These are phyloP conservation scores for Ceriops tagal DNA, from an alignment of 345 rosid species.

Conservation along the genomic window DNA sequence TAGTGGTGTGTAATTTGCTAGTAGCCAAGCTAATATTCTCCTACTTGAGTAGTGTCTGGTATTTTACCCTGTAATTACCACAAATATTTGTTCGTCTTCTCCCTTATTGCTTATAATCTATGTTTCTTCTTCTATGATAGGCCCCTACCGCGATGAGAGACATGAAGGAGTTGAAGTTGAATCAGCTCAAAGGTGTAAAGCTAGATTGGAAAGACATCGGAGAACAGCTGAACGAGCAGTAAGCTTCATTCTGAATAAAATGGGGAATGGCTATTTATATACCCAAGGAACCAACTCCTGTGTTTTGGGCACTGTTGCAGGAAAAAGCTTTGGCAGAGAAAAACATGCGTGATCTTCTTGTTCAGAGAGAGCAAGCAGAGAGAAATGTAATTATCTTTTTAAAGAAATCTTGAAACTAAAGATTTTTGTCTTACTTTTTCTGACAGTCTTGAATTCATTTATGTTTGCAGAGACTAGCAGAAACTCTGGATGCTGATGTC, in stretches of 20 bases:
- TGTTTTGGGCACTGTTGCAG: conserved; percentile 38
- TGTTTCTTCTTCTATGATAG: conserved; percentile 19
- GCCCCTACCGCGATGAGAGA: conserved; percentile 27
- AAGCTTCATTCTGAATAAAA: conserved; percentile 3
- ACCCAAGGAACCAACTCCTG: conserved; percentile 1
- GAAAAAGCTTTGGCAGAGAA: conserved; percentile 96
- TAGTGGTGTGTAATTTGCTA: conserved; percentile 37
- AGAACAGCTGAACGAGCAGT: conserved; percentile 96
- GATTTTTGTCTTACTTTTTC: background rate
- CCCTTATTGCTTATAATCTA: conserved; percentile 13
- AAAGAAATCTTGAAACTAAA: conserved; percentile 1
- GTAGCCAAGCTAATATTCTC: background rate
- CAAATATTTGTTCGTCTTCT: conserved; percentile 1
- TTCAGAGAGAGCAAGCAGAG: conserved; percentile 89
- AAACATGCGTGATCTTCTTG: conserved; percentile 85
- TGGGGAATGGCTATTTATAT: background rate
- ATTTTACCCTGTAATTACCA: background rate
- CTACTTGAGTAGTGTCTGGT: background rate
- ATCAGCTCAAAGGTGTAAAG: conserved; percentile 92
- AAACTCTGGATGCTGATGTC: conserved; percentile 83
- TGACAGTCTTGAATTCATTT: conserved; percentile 18
- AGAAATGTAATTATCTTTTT: conserved; percentile 50
- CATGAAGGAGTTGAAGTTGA: conserved; percentile 66
- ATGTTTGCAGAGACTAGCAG: conserved; percentile 71
- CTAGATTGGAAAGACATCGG: conserved; percentile 80